Conservation (phyloP, 495 filamentous ascomycete species). For the Aspergillus mulundensis region DNA sequence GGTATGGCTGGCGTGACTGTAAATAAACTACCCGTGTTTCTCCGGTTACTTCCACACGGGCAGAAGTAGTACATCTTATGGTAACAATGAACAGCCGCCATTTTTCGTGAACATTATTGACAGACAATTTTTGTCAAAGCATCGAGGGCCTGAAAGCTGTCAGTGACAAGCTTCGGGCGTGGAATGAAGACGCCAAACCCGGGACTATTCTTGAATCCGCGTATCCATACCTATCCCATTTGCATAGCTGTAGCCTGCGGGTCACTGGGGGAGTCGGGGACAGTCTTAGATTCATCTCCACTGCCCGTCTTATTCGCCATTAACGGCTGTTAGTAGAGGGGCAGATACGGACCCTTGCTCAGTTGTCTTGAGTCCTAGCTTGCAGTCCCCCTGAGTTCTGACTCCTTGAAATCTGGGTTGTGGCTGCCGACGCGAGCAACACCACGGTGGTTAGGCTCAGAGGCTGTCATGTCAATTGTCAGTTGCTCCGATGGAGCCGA, state of each 20-base stretch:
- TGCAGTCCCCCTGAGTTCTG: neutral
- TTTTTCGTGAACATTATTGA: too few species aligned
- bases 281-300: conserved; percentile 14
- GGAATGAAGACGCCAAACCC: conserved; percentile 14
- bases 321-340: conserved; percentile 18
- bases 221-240: neutral
- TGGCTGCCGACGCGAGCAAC: conserved; percentile 13
- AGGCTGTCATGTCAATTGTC: neutral
- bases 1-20: neutral
- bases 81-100: neutral
- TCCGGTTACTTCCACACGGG: neutral
- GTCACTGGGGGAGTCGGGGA: conserved; percentile 21
- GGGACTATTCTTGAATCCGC: conserved; percentile 5
- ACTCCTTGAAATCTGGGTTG: conserved; percentile 11
- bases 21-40: neutral
- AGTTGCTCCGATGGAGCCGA: conserved; percentile 7
- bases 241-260: conserved; percentile 10
- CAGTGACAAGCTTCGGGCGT: conserved; percentile 21
- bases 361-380: neutral
- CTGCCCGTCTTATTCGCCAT: conserved; percentile 16
- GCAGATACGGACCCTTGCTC: conserved; percentile 21
- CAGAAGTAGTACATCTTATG: neutral
- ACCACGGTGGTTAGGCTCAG: conserved; percentile 5
- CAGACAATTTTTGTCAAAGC: neutral
- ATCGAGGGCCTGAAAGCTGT: neutral